Base-by-base conservation (phyloP, 2,329 filamentous ascomycete species). In the Paracamarosporium sp. region DNA sequence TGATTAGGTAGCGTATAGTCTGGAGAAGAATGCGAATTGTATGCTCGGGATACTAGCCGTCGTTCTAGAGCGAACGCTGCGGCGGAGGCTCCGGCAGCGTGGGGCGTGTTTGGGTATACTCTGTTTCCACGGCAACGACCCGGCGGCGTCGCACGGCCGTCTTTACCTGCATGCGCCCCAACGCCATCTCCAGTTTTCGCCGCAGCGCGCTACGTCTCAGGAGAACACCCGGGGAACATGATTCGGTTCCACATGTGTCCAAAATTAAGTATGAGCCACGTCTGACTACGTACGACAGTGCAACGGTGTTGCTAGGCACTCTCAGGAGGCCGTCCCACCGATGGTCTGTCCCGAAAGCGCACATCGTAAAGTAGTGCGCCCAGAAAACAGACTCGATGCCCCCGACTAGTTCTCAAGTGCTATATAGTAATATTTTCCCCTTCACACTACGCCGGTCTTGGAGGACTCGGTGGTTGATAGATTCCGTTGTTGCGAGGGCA, bases 1-100 rank as follows among this genome's bases (percentile, higher is more conserved):
- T n/a, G 50, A 41, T 31, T 25, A n/a, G 17, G 43, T 50, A 38
- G 47, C 40, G n/a, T 20, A 41, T 51, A 30, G n/a, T 41, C 31
- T 40, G 11, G 27, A 41, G 48, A 51, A 41, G 9, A 41, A 41
- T 51, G 48, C 25, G 36, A 51, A 20, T 40, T 17, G 25, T 40
- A 51, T 43, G 48, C 27, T 43, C n/a, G 25, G 9, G n/a, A 33
- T 43, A 25, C 36, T 33, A 41, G 36, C 48, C 36, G 48, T 31
- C 15, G 48, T 51, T 24, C 36, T 24, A 33, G 48, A 51, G 48
- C 48, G 48, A 51, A 51, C 36, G 48, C 43, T 31, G 48, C 35
- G 35, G 35, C 25, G 36, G 48, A n/a, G 24, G 36, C 35, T 51
- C 36, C 48, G 48, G 48, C 25, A 41, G 36, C 48, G 48, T 41